A percentile compares a stretch with the other conserved stretches of the same genome.
These are phyloP conservation scores for Furculomyces boomerangus DNA, from an alignment of 371 early-diverging fungal genomes.

Conservation along the genomic window DNA sequence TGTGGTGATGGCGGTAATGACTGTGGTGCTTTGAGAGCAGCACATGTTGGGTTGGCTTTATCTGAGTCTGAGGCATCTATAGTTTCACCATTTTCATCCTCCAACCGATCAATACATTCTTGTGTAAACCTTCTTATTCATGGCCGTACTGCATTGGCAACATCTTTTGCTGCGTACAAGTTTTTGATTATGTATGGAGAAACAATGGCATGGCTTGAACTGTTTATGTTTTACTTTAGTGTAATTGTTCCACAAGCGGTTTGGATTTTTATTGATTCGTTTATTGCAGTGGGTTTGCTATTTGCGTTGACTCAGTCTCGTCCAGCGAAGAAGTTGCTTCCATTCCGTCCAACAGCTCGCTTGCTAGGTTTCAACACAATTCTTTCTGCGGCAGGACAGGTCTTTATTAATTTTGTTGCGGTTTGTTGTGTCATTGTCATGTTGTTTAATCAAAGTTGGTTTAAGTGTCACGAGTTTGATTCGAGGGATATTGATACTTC, in stretches of 20 bases:
- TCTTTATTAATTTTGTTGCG: slow-evolving; percentile 46
- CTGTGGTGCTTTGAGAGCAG: slow-evolving; percentile 75
- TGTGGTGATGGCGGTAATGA: slow-evolving; percentile 95
- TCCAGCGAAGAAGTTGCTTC: slow-evolving; percentile 33
- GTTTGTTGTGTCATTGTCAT: slow-evolving; percentile 28
- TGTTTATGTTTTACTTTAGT: slow-evolving; percentile 53
- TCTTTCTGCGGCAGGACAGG: slow-evolving; percentile 36
- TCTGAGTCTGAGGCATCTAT: slow-evolving; percentile 54
- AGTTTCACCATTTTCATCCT: slow-evolving; percentile 63
- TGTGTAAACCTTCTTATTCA: slow-evolving; percentile 54
- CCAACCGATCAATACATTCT: slow-evolving; percentile 32
- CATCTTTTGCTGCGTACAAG: slow-evolving; percentile 60
- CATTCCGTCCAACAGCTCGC: slow-evolving; percentile 50
- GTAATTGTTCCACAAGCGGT: slow-evolving; percentile 36
- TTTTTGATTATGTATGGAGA: slow-evolving; percentile 65
- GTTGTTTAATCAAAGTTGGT: slow-evolving; percentile 45
- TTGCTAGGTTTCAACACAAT: slow-evolving; percentile 46
- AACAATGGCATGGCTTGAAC: slow-evolving; percentile 46
- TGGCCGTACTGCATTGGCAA: slow-evolving; percentile 54
- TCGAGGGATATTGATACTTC: slow-evolving; percentile 34
- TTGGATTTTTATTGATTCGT: slow-evolving; percentile 59
- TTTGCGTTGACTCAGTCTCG: slow-evolving; percentile 44
- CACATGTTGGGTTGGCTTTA: slow-evolving; percentile 84
- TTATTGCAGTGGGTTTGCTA: slow-evolving; percentile 36
- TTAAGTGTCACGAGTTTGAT: slow-evolving; percentile 57